Evolutionary conservation across 192 early-diverging fungal species (phyloP).

Genomic region (Mortierella antarctica): DNA sequence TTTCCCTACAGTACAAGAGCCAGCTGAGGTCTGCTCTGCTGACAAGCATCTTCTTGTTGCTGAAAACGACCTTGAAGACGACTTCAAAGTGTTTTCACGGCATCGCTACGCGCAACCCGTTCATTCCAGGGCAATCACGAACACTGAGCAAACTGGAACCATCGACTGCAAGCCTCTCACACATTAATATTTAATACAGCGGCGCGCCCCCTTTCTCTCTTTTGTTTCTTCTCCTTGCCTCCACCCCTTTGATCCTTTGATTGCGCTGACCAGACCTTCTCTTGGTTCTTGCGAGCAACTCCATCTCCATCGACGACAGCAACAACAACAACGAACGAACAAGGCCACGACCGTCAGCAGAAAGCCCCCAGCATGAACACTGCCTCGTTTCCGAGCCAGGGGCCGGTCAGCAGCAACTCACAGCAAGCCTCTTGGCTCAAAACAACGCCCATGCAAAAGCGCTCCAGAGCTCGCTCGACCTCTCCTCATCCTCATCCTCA

Average conservation of each 20-base stretch:
- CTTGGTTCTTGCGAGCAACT: neutral
- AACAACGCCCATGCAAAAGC: conserved; percentile 28
- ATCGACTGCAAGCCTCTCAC: neutral
- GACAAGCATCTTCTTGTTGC: no score
- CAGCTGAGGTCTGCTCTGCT: no score
- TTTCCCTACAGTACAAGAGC: no score
- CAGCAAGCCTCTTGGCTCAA: conserved; percentile 41
- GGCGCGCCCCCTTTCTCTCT: neutral
- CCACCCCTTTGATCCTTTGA: conserved; percentile 5
- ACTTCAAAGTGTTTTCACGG: no score
- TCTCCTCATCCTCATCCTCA: conserved; percentile 23
- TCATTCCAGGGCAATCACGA: no score
- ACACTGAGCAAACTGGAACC: no score
- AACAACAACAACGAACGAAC: neutral
- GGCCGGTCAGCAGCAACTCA: conserved; percentile 3
- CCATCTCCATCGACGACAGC: neutral
- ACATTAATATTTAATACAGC: neutral
- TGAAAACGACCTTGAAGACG: no score
- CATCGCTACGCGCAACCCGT: no score
- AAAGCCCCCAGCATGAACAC: conserved; percentile 44
- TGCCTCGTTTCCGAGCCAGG: conserved; percentile 12
- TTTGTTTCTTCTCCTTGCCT: conserved; percentile 6
- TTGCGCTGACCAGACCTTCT: neutral
- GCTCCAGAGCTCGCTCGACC: conserved; percentile 28
- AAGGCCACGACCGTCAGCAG: conserved; percentile 1